Evolutionary conservation across 768 basidiomycete species (phyloP).

Genomic region (Kwoniella botswanensis): DNA sequence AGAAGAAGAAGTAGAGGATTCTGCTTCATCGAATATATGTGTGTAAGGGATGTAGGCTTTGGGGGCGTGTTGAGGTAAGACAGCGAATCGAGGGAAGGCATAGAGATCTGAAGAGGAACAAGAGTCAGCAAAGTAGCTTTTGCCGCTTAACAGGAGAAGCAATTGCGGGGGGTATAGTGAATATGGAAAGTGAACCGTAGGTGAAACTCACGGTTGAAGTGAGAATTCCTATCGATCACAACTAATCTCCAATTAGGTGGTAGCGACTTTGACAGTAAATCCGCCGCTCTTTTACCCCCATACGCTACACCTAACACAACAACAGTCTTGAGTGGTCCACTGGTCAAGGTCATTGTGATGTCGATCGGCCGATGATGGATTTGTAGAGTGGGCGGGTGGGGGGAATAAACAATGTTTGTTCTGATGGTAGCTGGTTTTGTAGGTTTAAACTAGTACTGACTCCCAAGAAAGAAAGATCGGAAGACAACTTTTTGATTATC

Average conservation of each 20-base stretch:
- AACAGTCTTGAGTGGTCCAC: conserved; percentile 36
- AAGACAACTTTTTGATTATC: neutral
- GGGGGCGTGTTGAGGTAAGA: conserved; percentile 49
- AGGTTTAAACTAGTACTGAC: neutral
- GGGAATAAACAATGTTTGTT: neutral
- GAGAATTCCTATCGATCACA: conserved; percentile 52
- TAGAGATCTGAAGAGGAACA: conserved; percentile 49
- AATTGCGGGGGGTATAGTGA: no score
- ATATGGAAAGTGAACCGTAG: neutral
- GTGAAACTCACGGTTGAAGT: conserved; percentile 53
- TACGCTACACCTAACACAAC: conserved; percentile 53
- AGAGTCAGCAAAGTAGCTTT: neutral
- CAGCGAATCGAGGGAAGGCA: conserved; percentile 56
- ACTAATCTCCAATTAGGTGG: conserved; percentile 52
- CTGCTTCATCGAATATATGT: conserved; percentile 29
- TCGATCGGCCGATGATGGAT: neutral
- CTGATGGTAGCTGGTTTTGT: neutral
- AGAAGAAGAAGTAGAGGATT: neutral
- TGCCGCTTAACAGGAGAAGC: no score
- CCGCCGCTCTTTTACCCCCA: conserved; percentile 43
- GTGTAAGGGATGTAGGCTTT: conserved; percentile 56
- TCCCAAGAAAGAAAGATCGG: neutral
- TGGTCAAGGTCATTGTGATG: conserved; percentile 11
- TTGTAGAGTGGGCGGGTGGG: neutral
- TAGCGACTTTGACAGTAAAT: conserved; percentile 36